A percentile compares a stretch with the other conserved stretches of the same genome.
Conservation (phyloP, 1,139 yeast genomes). For the Wickerhamiella pararugosa region DNA sequence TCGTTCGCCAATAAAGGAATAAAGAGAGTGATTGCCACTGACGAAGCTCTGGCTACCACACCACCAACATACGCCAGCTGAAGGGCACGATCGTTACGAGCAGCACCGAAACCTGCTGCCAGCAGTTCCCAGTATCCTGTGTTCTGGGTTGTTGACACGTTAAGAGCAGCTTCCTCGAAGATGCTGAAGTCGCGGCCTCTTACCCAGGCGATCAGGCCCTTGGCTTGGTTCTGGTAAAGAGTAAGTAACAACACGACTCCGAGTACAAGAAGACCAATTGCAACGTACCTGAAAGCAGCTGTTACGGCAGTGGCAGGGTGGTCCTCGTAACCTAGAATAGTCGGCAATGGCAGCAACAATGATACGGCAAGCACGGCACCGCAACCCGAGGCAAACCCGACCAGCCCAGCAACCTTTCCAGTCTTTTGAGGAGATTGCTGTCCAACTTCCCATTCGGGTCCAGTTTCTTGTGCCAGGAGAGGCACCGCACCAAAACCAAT, state of each 20-base stretch:
- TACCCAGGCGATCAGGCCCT: slow-evolving; percentile 21
- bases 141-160: slow-evolving; percentile 12
- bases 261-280: slow-evolving; percentile 29
- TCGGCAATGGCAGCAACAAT: slow-evolving; percentile 59
- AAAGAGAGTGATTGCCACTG: slow-evolving; percentile 46
- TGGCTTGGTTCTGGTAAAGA: slow-evolving; percentile 33
- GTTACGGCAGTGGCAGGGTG: slow-evolving; percentile 33
- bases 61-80: slow-evolving; percentile 45
- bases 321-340: slow-evolving; percentile 32
- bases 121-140: slow-evolving; percentile 29
- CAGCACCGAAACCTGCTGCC: slow-evolving; percentile 32
- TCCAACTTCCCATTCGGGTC: neutral
- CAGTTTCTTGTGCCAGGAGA: slow-evolving; percentile 3
- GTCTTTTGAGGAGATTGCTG: slow-evolving; percentile 3
- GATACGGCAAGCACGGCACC: slow-evolving; percentile 53
- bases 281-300: slow-evolving; percentile 37
- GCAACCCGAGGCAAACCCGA: slow-evolving; percentile 49
- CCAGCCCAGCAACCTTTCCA: slow-evolving; percentile 34
- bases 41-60: slow-evolving; percentile 48
- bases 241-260: slow-evolving; percentile 30
- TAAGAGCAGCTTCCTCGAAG: slow-evolving; percentile 21
- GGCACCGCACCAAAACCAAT: slow-evolving; percentile 6
- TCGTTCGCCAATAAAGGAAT: slow-evolving; percentile 49
- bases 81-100: slow-evolving; percentile 24
- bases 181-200: slow-evolving; percentile 17